These are phyloP conservation scores for Cymbopogon citratus DNA, from an alignment of 176 grass and related monocot species.

Conservation along the genomic window DNA sequence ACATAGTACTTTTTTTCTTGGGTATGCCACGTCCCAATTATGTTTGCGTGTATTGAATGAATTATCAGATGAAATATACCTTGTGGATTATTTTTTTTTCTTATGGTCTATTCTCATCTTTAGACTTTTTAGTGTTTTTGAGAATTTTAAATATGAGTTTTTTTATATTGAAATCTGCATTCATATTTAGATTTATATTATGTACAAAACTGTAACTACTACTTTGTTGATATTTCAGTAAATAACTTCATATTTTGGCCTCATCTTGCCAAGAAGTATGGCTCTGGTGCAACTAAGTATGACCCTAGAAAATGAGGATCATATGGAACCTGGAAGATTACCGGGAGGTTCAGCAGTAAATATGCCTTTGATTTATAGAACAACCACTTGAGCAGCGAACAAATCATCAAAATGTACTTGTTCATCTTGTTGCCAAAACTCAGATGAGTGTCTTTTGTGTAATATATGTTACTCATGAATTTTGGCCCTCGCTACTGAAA, in stretches of 20 bases:
- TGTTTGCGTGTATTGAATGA: background rate
- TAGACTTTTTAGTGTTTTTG: background rate
- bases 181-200: background rate
- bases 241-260: slow-evolving; percentile 14
- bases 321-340: background rate
- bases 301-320: background rate
- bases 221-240: slow-evolving; percentile 1
- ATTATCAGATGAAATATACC: background rate
- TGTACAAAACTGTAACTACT: background rate
- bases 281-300: slow-evolving; percentile 6
- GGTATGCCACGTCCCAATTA: background rate
- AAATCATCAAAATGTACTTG: background rate
- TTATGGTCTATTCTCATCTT: background rate
- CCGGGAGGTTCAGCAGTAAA: background rate
- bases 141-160: background rate
- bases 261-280: slow-evolving; percentile 14
- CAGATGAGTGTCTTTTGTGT: background rate
- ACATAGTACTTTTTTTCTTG: too few relatives aligned
- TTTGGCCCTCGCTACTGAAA: background rate
- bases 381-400: background rate
- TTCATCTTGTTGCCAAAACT: background rate
- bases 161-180: background rate
- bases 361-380: background rate
- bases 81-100: background rate
- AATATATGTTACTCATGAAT: background rate